Evolutionary conservation across 75 land plant genomes (phyloP).

Genomic region (Cryptomeria japonica): DNA sequence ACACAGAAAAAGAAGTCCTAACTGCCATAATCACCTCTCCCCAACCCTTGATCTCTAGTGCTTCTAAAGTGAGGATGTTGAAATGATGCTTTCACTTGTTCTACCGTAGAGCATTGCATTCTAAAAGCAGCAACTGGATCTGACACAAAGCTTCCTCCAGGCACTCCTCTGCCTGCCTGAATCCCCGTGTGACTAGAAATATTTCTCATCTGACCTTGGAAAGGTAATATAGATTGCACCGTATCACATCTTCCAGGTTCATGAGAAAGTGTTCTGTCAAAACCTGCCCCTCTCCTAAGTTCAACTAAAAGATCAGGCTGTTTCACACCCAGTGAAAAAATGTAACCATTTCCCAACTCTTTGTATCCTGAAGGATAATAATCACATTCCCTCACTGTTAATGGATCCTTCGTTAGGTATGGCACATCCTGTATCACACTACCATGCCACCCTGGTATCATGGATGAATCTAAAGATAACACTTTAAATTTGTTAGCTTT

Average conservation of each 20-base stretch:
- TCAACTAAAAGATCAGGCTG: background rate
- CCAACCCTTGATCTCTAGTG: background rate
- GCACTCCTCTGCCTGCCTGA: background rate
- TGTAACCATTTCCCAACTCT: background rate
- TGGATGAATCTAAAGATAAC: background rate
- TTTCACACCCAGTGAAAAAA: background rate
- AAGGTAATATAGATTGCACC: constrained; percentile 5
- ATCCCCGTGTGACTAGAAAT: background rate
- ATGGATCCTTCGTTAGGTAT: background rate
- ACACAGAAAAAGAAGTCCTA: background rate
- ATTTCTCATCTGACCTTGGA: background rate
- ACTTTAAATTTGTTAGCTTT: background rate
- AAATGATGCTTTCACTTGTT: background rate
- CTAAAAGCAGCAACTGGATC: constrained; percentile 5
- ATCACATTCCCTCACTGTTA: background rate
- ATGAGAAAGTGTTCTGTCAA: background rate
- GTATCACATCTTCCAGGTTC: background rate
- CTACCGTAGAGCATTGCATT: background rate
- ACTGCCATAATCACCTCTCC: background rate
- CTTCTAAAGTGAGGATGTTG: background rate
- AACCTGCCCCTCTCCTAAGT: background rate
- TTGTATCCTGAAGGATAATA: background rate
- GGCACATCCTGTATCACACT: background rate
- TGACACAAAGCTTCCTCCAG: background rate
- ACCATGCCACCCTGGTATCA: background rate